Evolutionary conservation across 176 grass and related monocot species (phyloP), one percentile per base, ranked within the genome.

Genomic region (Juncus inflexus): DNA sequence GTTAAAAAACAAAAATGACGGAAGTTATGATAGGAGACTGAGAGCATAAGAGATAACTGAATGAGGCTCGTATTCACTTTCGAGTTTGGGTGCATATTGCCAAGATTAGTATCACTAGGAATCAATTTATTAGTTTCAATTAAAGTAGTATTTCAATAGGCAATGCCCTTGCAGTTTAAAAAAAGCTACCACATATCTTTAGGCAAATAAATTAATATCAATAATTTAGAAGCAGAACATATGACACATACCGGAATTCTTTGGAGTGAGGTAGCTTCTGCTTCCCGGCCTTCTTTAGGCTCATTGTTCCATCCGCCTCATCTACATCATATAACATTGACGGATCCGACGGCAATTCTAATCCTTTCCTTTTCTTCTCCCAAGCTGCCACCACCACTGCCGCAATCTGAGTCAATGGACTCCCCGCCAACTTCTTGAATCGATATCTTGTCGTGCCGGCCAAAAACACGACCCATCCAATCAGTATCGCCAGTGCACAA

Each of bases 361-460:
- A 72, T 4, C 65, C 2, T 52, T 82, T 81, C 62, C 90, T 96
- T 19, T 2, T 73, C 62, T 96, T 96, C 35, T 2, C 66, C 87
- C 91, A 96, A 0, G 91, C 91, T 2, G 87, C 84, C 65, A 55
- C 79, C 0, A 72, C 58, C 0, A 96, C 91, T 13, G 81, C 66
- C 16, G 84, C 79, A 3, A 91, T 81, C 79, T 96, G 91, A 3
- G 84, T 96, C 5, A 96, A 84, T 12, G 91, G 91, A 73, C 87
- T 96, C 9, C 91, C 91, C 1, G 83, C 91, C 5, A 96, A 80
- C 77, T 88, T 96, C 84, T 86, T 96, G 73, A 96, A 91, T 6
- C 91, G 70, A 65, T 96, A 96, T 74, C 19, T 70, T 5, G 39
- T 63, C 9, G 91, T 96, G 12, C 91, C 87, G 0, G 71, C 42